Conservation (phyloP, 345 rosid genomes). For the Sisymbrium altissimum region DNA sequence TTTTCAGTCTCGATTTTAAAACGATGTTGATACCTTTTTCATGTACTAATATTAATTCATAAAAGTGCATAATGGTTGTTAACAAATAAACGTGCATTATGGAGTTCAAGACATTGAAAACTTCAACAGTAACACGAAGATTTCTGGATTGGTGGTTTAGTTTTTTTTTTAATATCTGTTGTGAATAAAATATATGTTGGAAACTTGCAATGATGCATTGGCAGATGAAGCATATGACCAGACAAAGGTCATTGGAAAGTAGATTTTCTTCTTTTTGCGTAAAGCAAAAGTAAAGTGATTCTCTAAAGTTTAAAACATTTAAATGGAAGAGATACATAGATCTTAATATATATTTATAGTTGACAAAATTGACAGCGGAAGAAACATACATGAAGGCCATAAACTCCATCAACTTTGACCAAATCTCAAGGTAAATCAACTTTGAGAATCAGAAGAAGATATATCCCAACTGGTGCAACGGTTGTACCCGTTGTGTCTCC, state of each 20-base stretch:
- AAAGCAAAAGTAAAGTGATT: conserved; percentile 18
- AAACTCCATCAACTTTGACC: conserved; percentile 28
- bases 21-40: neutral
- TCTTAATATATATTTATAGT: neutral
- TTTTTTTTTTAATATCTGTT: neutral
- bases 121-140: neutral
- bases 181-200: neutral
- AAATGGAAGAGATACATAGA: neutral
- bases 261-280: conserved; percentile 8
- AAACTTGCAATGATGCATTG: conserved; percentile 3
- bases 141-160: neutral
- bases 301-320: neutral
- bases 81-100: neutral
- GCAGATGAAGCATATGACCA: conserved; percentile 20
- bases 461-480: conserved; percentile 20
- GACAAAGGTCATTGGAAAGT: conserved; percentile 34
- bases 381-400: conserved; percentile 29
- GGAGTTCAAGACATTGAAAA: conserved; percentile 7
- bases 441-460: conserved; percentile 15
- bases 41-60: neutral
- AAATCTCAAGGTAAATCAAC: conserved; percentile 14
- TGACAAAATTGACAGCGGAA: conserved; percentile 15
- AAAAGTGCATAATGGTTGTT: neutral
- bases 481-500: conserved; percentile 21
- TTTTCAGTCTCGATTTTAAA: neutral